Base-by-base conservation (phyloP, 306 rosid genomes). In the Lotus japonicus region DNA sequence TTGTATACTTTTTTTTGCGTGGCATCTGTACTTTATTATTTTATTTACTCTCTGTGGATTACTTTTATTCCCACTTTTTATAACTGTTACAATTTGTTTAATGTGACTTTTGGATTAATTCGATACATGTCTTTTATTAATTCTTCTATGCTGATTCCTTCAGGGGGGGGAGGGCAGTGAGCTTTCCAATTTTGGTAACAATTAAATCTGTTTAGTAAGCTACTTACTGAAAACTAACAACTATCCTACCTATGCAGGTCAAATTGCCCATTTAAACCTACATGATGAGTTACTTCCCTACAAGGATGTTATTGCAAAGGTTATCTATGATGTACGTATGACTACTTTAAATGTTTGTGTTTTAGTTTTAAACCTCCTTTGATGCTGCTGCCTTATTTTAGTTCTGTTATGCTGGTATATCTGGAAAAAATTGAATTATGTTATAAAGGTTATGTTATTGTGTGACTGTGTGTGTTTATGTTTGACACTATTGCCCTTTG, bases 291-390 rank as follows among this genome's bases (percentile, higher is more conserved):
- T 94, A 66, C 94, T 90, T 67, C 84, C 89, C 15, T 81, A 81
- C 84, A 94, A 94, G 81, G 88, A 90, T 77, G 92, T 90, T 65
- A 90, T 94, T 57, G 98, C 98, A 0, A 90, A 86, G 81, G 96
- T 94, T 82, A 83, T 94, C 53, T 86, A 86, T 50, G 97, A 94
- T 80, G 98, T 94, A 84, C 7, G 96, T 77, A 50, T 58, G 66
- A 33, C 36, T 58, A 6, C 62, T 66, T 59, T 19, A 6, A 64
- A 23, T 28, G 14, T 70, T 44, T 12, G 66, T 38, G 60, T 26
- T 45, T 71, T 67, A 31, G 1, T 28, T 51, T 26, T 33, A 14
- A 55, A 31, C 49, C 19, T 7, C 4, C 41, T n/a, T 69, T 50
- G 68, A 33, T 58, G 19, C 44, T 45, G 12, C 17, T 13, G 7